Base-by-base conservation (phyloP, 78 protist species). In the Bigelowiella natans region DNA sequence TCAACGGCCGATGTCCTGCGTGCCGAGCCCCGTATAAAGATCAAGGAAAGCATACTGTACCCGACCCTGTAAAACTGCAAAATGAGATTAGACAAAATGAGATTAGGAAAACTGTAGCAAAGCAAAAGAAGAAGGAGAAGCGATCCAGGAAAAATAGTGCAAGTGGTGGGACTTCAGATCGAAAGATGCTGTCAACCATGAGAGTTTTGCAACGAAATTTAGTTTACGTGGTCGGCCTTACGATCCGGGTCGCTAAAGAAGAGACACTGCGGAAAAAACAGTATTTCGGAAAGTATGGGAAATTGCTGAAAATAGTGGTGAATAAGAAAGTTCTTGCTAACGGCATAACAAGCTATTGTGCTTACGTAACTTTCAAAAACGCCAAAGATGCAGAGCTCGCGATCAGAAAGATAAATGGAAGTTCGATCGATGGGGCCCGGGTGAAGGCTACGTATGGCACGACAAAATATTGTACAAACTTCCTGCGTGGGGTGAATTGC, bases 181-280 rank as follows among this genome's bases (percentile, higher is more conserved):
- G 95, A 7, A 92, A 93, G 85, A 86, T 83, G 2, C 87, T 97
- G 36, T 88, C 86, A 31, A 93, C 94, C 36, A 91, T 97, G n/a
- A 93, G 99, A 29, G 99, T 97, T 0, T 88, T 97, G 29, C 97
- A 96, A 73, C 87, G 95, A 39, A 96, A 96, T 87, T 92, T 97
- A 34, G 97, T 97, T 39, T 97, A 97, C 83, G 97, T 96, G 36
- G 94, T 97, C n/a, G 97, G 97, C n/a, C 83, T 97, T 1, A 91
- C 96, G 1, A 86, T 93, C 36, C 11, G 86, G 7, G 39, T 96
- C 18, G 98, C 97, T 0, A 91, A 91, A n/a, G 97, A 96, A 90
- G 97, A 93, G 94, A 83, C 34, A 28, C 90, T 95, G n/a, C 90
- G 92, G 3, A 89, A 92, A 85, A 89, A 40, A 51, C 96, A 95